Conservation (phyloP, 2,329 filamentous ascomycete genomes). For the Volutella citrinella region DNA sequence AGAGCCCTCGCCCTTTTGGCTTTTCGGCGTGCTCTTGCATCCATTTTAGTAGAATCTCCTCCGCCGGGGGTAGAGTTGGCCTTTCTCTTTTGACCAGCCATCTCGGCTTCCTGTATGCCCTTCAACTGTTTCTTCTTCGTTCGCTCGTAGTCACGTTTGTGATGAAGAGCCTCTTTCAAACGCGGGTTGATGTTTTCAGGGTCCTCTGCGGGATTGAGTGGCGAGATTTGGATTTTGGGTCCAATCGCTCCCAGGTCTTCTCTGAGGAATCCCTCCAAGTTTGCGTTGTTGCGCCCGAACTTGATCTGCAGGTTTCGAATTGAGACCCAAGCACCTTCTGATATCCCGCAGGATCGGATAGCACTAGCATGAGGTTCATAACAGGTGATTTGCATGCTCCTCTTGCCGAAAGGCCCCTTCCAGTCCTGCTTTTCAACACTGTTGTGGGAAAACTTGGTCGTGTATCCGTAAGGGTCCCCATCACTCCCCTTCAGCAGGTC, state of each 20-base stretch:
- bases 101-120: conserved; percentile 34
- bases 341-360: conserved; percentile 51
- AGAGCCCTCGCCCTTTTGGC: conserved; percentile 13
- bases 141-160: conserved; percentile 64
- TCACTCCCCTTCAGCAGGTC: conserved; percentile 36
- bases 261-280: conserved; percentile 71
- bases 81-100: conserved; percentile 38
- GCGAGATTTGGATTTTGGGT: conserved; percentile 55
- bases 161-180: conserved; percentile 56
- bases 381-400: conserved; percentile 68
- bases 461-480: conserved; percentile 57
- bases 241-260: conserved; percentile 46
- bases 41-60: conserved; percentile 23
- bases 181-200: conserved; percentile 42
- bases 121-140: conserved; percentile 39
- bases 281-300: conserved; percentile 44
- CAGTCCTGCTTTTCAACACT: conserved; percentile 42
- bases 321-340: conserved; percentile 58
- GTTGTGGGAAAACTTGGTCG: conserved; percentile 23
- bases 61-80: conserved; percentile 22
- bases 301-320: conserved; percentile 74
- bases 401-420: conserved; percentile 71
- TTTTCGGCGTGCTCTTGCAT: conserved; percentile 23
- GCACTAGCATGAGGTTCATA: conserved; percentile 65
- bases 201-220: conserved; percentile 41